phyloP scores from a whole-genome alignment of 176 grass and related monocot genomes.

The Zea mays region Zm-B73-REFERENCE-NAM-5.0 NC_050096.1:22118001-22118500 shows the following conservation, averaged over 20 bases:
- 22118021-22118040: slow-evolving; percentile 3
- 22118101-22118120: neutral
- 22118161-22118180: slow-evolving; percentile 24
- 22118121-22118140: slow-evolving; percentile 13
- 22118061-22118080: neutral
- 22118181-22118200: slow-evolving; percentile 23
- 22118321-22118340: neutral
- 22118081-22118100: neutral
- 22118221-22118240: slow-evolving; percentile 22
- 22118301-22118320: neutral
- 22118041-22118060: neutral
- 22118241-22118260: slow-evolving; percentile 26
- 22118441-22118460: slow-evolving; percentile 88
- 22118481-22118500: slow-evolving; percentile 91
- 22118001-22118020: slow-evolving; percentile 30
- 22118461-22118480: slow-evolving; percentile 85
- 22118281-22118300: neutral
- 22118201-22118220: slow-evolving; percentile 12
- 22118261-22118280: slow-evolving; percentile 1
- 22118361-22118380: slow-evolving; percentile 18
- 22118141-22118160: neutral
- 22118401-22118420: slow-evolving; percentile 89
- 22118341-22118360: slow-evolving; percentile 12
- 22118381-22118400: slow-evolving; percentile 12
- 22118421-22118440: slow-evolving; percentile 98